Evolutionary conservation across 768 basidiomycete genomes (phyloP), one percentile per base, ranked within the genome.

Genomic region (Panellus pusillus): DNA sequence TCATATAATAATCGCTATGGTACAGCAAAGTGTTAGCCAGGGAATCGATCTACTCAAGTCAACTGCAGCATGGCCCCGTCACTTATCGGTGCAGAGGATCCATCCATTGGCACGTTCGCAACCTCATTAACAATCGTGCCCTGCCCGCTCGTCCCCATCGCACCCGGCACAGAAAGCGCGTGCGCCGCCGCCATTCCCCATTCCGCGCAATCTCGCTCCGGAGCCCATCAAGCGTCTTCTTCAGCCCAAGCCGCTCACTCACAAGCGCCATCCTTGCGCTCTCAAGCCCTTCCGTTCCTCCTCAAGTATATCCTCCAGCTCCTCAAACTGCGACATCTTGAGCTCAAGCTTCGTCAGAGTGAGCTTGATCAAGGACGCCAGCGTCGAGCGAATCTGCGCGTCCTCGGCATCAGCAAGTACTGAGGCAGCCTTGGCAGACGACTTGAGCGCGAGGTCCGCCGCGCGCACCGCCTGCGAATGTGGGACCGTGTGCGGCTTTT

Each of bases 241-340:
- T 87, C 49, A 93, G 63, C 38, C 79, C 80, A 47, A 86, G 68
- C 47, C 93, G 80, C 66, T 98, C 96, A 63, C 79, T 86, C 49
- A 91, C 83, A 38, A 98, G 73, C 36, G 84, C 79, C 72, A 91
- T 78, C 50, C 91, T 80, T 18, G 89, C 85, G 43, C 85, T 83
- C 75, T 99, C 97, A 40, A 99, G 71, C 32, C 82, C 57, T 88
- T 81, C 51, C 93, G 80, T 70, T 99, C 97, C 47, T 92, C 87
- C 67, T 98, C 97, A 47, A 99, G 74, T 9, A 93, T 74, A 44
- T 90, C 88, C 67, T 99, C 97, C 52, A 99, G 76, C 68, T 92
- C 87, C 67, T 98, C 97, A 64, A 98, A 98, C 68, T 95, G 91
- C 1, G 82, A 72, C 84, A 94, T 91, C 78, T 99, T 98, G 49